A percentile compares a stretch with the other conserved stretches of the same genome.
Evolutionary conservation across 148 eudicot genomes (phyloP).

Genomic region (Rhododendron ovatum): DNA sequence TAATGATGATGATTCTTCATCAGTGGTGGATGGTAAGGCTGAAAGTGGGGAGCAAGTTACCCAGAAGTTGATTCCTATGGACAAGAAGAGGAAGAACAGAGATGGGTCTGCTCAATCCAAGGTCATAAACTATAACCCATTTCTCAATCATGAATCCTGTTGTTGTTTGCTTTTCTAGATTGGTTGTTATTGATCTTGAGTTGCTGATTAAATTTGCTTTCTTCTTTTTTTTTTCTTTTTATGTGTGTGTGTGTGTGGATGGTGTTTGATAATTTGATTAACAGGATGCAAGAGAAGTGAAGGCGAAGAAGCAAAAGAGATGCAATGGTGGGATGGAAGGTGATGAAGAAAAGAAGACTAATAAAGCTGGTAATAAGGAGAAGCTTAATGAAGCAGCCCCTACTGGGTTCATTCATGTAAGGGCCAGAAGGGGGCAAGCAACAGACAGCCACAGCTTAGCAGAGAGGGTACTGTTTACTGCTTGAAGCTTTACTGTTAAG

Average conservation of each 20-base stretch:
- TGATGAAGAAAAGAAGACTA: constrained; percentile 23
- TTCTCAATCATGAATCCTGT: neutral
- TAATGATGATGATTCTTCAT: constrained; percentile 30
- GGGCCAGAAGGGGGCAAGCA: constrained; percentile 93
- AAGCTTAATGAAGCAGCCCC: constrained; percentile 38
- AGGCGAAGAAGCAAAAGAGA: constrained; percentile 44
- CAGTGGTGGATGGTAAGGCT: constrained; percentile 27
- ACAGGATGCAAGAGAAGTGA: constrained; percentile 32
- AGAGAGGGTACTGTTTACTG: constrained; percentile 62
- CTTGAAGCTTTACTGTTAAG: neutral
- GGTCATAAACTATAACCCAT: constrained; percentile 17
- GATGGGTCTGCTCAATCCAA: constrained; percentile 37
- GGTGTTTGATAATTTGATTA: neutral
- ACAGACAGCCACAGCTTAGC: constrained; percentile 92
- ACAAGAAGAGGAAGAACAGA: constrained; percentile 35
- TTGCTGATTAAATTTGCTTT: neutral
- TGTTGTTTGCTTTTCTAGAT: neutral
- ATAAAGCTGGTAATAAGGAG: constrained; percentile 1
- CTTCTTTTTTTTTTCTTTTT: neutral
- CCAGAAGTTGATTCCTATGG: constrained; percentile 15
- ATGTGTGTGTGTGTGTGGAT: neutral
- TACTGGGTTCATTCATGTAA: constrained; percentile 77
- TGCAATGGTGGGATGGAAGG: constrained; percentile 15
- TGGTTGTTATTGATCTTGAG: neutral
- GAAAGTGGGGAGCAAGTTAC: constrained; percentile 28